Conservation (phyloP, 192 early-diverging fungal genomes). For the Chytriomyces hyalinus region DNA sequence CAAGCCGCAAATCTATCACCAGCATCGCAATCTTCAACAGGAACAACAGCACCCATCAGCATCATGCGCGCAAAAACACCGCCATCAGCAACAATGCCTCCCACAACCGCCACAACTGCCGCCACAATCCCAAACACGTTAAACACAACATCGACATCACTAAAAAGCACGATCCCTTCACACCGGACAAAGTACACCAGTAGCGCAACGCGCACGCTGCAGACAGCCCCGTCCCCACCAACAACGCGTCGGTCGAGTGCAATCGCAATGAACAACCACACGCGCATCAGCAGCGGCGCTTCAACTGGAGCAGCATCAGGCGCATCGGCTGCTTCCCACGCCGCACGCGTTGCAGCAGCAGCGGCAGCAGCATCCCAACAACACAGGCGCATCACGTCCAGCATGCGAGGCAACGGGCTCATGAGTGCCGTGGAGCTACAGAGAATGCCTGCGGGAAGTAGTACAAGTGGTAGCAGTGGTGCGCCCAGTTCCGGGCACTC, state of each 20-base stretch:
- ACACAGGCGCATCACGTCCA: not conserved
- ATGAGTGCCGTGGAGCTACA: conserved; percentile 20
- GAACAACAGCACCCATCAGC: conserved; percentile 5
- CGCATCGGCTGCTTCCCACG: not conserved
- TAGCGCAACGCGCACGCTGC: too few relatives aligned
- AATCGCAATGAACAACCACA: too few relatives aligned
- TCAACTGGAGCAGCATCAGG: too few relatives aligned
- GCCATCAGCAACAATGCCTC: not conserved
- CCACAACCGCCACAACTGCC: not conserved
- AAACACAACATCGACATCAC: not conserved
- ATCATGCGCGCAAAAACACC: conserved; percentile 33
- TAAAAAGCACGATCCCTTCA: too few relatives aligned
- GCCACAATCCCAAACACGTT: not conserved
- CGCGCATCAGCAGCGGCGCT: too few relatives aligned
- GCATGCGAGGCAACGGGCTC: not conserved
- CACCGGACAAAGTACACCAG: too few relatives aligned
- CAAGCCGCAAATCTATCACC: not conserved
- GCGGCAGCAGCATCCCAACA: not conserved
- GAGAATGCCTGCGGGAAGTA: not conserved
- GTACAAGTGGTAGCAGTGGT: not conserved
- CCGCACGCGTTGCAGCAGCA: not conserved
- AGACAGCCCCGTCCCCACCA: too few relatives aligned
- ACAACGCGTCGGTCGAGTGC: too few relatives aligned
- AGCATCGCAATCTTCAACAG: not conserved
- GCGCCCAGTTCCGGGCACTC: not conserved